phyloP scores from a whole-genome alignment of 192 early-diverging fungal genomes.

The Phlyctochytrium bullatum region DNA sequence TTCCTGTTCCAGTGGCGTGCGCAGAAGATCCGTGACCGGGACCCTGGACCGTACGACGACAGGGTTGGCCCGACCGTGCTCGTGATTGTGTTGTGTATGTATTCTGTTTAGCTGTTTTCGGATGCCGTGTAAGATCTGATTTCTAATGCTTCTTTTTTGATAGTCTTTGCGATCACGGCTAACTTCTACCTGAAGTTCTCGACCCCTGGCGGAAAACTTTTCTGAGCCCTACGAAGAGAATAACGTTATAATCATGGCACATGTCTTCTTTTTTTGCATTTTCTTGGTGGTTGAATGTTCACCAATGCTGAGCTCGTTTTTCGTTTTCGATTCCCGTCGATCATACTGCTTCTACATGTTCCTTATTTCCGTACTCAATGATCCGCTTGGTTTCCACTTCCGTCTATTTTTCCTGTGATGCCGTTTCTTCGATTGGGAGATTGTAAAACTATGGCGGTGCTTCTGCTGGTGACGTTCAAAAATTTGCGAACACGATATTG shows the following conservation, averaged over 20 bases:
- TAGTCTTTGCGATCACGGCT: conserved; percentile 18
- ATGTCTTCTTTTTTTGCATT: too few species aligned
- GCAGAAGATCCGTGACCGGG: conserved; percentile 60
- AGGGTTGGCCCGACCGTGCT: conserved; percentile 67
- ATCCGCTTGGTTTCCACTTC: too few species aligned
- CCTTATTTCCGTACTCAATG: too few species aligned
- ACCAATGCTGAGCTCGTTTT: background rate
- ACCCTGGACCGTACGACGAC: conserved; percentile 63
- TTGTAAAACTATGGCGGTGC: too few species aligned
- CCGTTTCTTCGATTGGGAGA: too few species aligned
- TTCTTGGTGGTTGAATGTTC: background rate
- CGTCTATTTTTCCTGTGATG: too few species aligned
- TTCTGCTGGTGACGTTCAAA: too few species aligned
- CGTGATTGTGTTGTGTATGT: conserved; percentile 55
- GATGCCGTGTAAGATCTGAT: too few species aligned
- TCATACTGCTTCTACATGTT: too few species aligned
- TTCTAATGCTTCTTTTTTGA: background rate
- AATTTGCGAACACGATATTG: too few species aligned
- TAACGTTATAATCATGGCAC: too few species aligned
- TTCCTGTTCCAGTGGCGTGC: conserved; percentile 69
- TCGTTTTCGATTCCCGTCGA: background rate
- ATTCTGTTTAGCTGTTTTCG: background rate
- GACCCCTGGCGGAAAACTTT: background rate
- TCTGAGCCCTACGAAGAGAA: conserved; percentile 4
- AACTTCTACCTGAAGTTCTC: conserved; percentile 32